Evolutionary conservation across 2,329 filamentous ascomycete genomes (phyloP), one percentile per base, ranked within the genome.

Genomic region (Fusarium vanettenii): DNA sequence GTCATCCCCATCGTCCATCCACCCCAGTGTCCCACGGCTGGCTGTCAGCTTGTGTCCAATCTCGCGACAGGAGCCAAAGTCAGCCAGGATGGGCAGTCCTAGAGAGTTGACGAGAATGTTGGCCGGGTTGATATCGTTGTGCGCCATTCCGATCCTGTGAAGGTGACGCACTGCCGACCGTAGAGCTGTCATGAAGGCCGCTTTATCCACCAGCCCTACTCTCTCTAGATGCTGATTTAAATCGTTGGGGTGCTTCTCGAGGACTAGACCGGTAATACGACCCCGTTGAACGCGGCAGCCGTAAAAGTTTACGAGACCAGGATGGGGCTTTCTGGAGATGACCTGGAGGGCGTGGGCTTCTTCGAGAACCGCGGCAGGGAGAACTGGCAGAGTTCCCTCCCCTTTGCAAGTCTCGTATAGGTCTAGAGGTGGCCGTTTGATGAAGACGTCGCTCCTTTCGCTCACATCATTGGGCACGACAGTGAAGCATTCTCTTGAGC

Each of bases 111-210:
- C 60, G 14, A 62, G 41, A 13, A 62, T 62, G n/a, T 62, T 62
- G 29, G 41, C 45, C 20, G 60, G 60, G 31, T 62, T 62, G 43
- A 62, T 62, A 52, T 62, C 60, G 20, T 62, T 62, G 20, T 62
- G 60, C 10, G 60, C 60, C 45, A 62, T 33, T 25, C 45, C 41
- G 5, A 50, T 62, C 11, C 10, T 35, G 20, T 62, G 60, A 27
- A 62, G 60, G 20, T 62, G 59, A 10, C 59, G 59, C 13, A 60
- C 59, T 20, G 59, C 37, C 14, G 59, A 45, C 37, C 25, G 27
- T 27, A 60, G n/a, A 22, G 59, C 59, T n/a, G 37, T 45, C 59
- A 60, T 60, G 25, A 60, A 60, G 39, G 29, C 27, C 13, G 27
- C 8, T 11, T 31, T 60, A 39, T 60, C 59, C n/a, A 45, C 37